Percentiles rank a stretch among this genome's conserved stretches.
Conservation (phyloP, 2,329 filamentous ascomycete species). For the Fusarium anguioides region DNA sequence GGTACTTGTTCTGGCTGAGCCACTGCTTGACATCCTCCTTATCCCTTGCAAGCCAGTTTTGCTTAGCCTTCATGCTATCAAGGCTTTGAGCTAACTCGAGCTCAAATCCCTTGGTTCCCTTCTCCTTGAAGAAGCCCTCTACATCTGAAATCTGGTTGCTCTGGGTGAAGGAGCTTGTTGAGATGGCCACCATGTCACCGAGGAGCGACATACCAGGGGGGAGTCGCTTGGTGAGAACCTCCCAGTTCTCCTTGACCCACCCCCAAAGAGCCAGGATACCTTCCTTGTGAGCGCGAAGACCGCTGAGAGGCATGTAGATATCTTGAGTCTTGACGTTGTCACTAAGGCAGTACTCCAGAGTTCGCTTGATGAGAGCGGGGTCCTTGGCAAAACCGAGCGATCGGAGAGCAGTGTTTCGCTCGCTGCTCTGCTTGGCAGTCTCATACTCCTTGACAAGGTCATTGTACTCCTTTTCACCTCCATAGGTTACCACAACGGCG, state of each 20-base stretch:
- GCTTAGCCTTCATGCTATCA: slow-evolving; percentile 85
- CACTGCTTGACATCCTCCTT: slow-evolving; percentile 75
- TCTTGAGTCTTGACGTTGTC: slow-evolving; percentile 94
- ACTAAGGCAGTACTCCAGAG: slow-evolving; percentile 78
- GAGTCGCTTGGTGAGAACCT: slow-evolving; percentile 80
- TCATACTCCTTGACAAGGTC: slow-evolving; percentile 46
- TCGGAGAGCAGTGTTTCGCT: slow-evolving; percentile 91
- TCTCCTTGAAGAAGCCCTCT: slow-evolving; percentile 81
- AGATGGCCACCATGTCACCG: slow-evolving; percentile 83
- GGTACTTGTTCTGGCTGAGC: slow-evolving; percentile 51
- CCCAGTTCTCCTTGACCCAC: slow-evolving; percentile 92
- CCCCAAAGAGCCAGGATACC: slow-evolving; percentile 84
- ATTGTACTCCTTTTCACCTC: slow-evolving; percentile 69
- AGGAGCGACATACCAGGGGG: slow-evolving; percentile 90
- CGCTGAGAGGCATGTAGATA: slow-evolving; percentile 87
- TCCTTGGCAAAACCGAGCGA: slow-evolving; percentile 82
- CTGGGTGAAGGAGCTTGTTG: slow-evolving; percentile 82
- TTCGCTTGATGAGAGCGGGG: slow-evolving; percentile 83
- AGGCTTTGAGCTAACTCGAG: slow-evolving; percentile 89
- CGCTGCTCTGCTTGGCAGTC: slow-evolving; percentile 75
- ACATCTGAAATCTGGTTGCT: slow-evolving; percentile 80
- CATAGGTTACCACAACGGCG: slow-evolving; percentile 83
- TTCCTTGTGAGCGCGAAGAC: slow-evolving; percentile 78
- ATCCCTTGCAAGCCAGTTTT: slow-evolving; percentile 67
- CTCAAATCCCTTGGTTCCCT: slow-evolving; percentile 87